Base-by-base conservation (phyloP, 176 grass and related monocot species). In the Puya raimondii region DNA sequence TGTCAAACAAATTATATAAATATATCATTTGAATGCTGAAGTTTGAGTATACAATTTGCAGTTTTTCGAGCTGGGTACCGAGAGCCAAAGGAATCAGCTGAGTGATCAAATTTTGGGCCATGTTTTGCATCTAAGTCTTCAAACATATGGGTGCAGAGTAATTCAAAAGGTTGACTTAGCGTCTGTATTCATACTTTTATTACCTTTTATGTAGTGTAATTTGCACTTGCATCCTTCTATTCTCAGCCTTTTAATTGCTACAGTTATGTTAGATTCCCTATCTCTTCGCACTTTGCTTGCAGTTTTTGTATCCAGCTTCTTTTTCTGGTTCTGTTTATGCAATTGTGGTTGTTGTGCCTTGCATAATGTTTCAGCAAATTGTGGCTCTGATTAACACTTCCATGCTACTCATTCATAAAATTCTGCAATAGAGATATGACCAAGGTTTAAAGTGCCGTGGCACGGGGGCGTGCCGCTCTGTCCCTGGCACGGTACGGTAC, bases 131-230 rank as follows among this genome's bases (percentile, higher is more conserved):
- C 63, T 70, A 54, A 84, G 82, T 64, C 77, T 70, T 71, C 72
- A 85, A 12, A 79, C 58, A 59, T 70, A 85, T 72, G 82, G 76
- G 2, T 80, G 77, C 56, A 54, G 72, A 70, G 77, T 80, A 63
- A 80, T 80, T 23, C 72, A 80, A 17, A 85, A 70, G 77, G 77
- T 72, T 59, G 54, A 59, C n/a, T 66, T 47, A 47, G 64, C 64
- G 54, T 59, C 54, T 59, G 54, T 42, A 42, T 15, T 17, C 27
- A 48, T 66, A 66, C 16, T 17, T 66, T 6, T 66, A 66, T 6
- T 66, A 12, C 47, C 16, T 9, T 59, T 17, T 4, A 17, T 59
- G 1, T 59, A 10, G 54, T 59, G 54, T 59, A 59, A 1, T 8
- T 9, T 17, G 54, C 54, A 59, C 6, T 59, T 42, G 33, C 33